Base-by-base conservation (phyloP, 129 eudicot species). In the Artemisia argyi region DNA sequence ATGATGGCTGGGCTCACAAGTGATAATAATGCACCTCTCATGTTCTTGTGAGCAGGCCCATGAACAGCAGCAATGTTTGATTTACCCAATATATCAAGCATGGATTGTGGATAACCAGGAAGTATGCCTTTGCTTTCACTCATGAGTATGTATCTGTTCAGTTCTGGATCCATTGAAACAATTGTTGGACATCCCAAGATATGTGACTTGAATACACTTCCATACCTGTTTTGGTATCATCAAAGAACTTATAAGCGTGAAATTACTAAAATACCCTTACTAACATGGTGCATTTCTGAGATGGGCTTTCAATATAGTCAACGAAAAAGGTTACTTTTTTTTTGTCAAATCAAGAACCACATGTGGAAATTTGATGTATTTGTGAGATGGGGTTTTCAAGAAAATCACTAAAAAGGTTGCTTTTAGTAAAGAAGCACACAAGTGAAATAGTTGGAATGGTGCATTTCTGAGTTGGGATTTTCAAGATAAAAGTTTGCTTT, bases 11-110 rank as follows among this genome's bases (percentile, higher is more conserved):
- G 97, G 74, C 89, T 88, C 58, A 95, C 88, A 28, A 95, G 95
- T 22, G 96, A 68, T 30, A 95, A 77, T 82, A 95, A 81, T 67
- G 99, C 99, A 78, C 97, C 99, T 77, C 99, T 91, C 97, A 95
- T 95, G 79, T 86, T 76, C 83, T 91, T 95, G 91, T 95, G 99
- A 32, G 96, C 87, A 70, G 94, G 76, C 22, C 99, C 99, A 85
- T 95, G 94, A 64, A 91, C 99, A 65, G 99, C 99, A n/a, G 99
- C 99, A 62, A 95, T 95, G 77, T 95, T 95, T 80, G 96, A 84
- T 86, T 88, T 95, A 11, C 99, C 99, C 66, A 95, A 79, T 39
- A 95, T 95, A 81, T 95, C 99, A 20, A 95, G 78, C 99, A 95
- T 95, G 32, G 99, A 94, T 76, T 90, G 96, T 42, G 99, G 99